These are phyloP conservation scores for Panicum virgatum DNA, from an alignment of 202 grass and related monocot genomes.

Conservation along the genomic window DNA sequence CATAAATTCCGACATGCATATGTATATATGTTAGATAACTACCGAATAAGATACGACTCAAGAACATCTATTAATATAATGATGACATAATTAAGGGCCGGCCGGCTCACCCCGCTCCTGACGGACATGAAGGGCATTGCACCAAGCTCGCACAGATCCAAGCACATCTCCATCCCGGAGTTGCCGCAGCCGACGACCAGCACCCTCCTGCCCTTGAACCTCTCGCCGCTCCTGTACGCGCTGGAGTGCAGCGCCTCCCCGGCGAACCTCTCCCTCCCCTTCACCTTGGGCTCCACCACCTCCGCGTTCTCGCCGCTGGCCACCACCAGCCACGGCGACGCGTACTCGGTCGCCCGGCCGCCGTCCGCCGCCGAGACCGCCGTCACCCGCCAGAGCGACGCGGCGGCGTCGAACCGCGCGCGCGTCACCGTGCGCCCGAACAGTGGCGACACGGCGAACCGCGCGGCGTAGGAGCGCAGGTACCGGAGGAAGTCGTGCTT, in stretches of 20 bases:
- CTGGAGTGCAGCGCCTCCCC: slow-evolving; percentile 82
- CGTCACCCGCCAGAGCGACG: slow-evolving; percentile 64
- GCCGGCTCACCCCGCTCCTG: slow-evolving; percentile 85
- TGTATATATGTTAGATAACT: too few relatives aligned
- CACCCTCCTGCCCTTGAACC: slow-evolving; percentile 70
- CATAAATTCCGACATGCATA: neutral
- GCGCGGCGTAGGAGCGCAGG: slow-evolving; percentile 65
- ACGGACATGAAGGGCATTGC: slow-evolving; percentile 91
- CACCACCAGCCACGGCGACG: slow-evolving; percentile 85
- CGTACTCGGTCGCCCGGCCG: slow-evolving; percentile 48
- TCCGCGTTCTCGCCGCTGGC: slow-evolving; percentile 95
- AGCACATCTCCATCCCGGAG: slow-evolving; percentile 97
- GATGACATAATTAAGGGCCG: too few relatives aligned
- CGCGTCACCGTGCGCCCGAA: slow-evolving; percentile 63
- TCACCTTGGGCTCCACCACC: slow-evolving; percentile 66
- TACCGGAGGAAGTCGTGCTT: slow-evolving; percentile 84
- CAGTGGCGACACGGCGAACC: slow-evolving; percentile 64
- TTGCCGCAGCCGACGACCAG: slow-evolving; percentile 90
- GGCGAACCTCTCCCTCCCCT: slow-evolving; percentile 67
- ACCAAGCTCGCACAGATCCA: slow-evolving; percentile 83
- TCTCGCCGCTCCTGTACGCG: slow-evolving; percentile 72
- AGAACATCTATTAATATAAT: too few relatives aligned
- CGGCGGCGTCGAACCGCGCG: slow-evolving; percentile 49
- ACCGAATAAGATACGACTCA: too few relatives aligned
- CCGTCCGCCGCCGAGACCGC: neutral